Percentiles rank a stretch among this genome's conserved stretches.
Conservation (phyloP, 2,329 filamentous ascomycete species). For the Xylariomycetidae sp. region DNA sequence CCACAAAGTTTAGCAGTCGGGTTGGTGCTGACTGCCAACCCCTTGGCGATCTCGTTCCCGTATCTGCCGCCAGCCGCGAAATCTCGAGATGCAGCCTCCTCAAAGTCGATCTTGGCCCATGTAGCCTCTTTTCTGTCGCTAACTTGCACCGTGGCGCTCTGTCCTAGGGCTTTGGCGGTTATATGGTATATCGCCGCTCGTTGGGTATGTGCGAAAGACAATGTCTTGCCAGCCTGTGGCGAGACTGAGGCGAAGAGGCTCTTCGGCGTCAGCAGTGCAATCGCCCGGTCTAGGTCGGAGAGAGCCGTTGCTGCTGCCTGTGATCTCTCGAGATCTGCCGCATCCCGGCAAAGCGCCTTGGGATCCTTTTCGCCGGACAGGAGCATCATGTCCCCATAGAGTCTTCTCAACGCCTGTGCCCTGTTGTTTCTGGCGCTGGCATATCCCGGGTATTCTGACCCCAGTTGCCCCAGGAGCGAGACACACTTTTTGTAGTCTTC, state of each 20-base stretch:
- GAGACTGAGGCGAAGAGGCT: conserved; percentile 52
- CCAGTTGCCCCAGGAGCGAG: conserved; percentile 47
- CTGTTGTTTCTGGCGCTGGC: conserved; percentile 72
- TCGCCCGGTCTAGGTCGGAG: conserved; percentile 52
- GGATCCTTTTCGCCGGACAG: conserved; percentile 34
- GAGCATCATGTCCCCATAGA: conserved; percentile 58
- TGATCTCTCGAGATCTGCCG: conserved; percentile 32
- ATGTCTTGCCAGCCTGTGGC: conserved; percentile 57
- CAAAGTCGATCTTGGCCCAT: conserved; percentile 54
- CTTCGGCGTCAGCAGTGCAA: conserved; percentile 53
- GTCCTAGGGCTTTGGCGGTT: conserved; percentile 46
- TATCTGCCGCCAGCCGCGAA: conserved; percentile 61
- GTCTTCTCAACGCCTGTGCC: conserved; percentile 59
- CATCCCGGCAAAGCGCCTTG: conserved; percentile 37
- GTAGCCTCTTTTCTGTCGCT: conserved; percentile 38
- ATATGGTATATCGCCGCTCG: conserved; percentile 60
- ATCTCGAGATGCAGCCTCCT: conserved; percentile 58
- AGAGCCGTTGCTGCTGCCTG: conserved; percentile 38
- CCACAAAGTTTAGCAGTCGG: conserved; percentile 67
- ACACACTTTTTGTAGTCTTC: conserved; percentile 44
- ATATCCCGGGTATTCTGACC: conserved; percentile 57
- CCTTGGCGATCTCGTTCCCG: conserved; percentile 62
- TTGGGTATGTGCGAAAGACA: conserved; percentile 69
- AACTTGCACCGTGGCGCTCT: conserved; percentile 31
- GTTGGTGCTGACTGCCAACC: conserved; percentile 60